Base-by-base conservation (phyloP, 768 basidiomycete species). In the Mycena maculata region DNA sequence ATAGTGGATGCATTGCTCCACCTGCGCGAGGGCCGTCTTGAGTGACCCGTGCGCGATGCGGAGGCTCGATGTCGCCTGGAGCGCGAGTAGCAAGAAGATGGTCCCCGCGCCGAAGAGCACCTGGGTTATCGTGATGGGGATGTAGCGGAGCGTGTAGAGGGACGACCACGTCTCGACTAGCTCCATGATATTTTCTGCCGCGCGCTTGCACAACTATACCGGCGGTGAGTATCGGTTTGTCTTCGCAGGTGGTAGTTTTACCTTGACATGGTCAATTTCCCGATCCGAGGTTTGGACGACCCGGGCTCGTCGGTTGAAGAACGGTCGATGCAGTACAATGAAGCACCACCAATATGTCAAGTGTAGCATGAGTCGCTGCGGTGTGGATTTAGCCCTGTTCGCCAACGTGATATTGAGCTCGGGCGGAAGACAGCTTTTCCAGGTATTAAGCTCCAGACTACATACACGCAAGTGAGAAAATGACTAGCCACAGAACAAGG, bases 21-120 rank as follows among this genome's bases (percentile, higher is more conserved):
- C 48, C 52, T 71, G 54, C 18, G 49, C 49, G 31, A 71, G 57
- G 18, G 71, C 60, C n/a, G 65, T 69, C 39, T 55, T 27, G 15
- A 72, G 65, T 23, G 58, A 38, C 12, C 41, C 49, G 45, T 69
- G 68, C 28, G 65, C 65, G 38, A 63, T 58, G 57, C 63, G 62
- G 23, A 52, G 41, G 49, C 62, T 67, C n/a, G 59, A 47, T 5
- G 68, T 70, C 22, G 78, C 78, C 59, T 79, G 77, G 56, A 80
- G 73, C 41, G 80, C 77, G 49, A 76, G 72, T 53, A 82, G 73
- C 36, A 82, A 71, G 53, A 78, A 81, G 49, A 79, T 75, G 18
- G 82, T 83, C 13, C 80, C 82, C 2, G 82, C 81, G 44, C 76
- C 74, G 74, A 82, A 83, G 13, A 75, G 62, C 55, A 80, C 72